Conservation (phyloP, 768 basidiomycete genomes). For the Macrocybe gigantea region DNA sequence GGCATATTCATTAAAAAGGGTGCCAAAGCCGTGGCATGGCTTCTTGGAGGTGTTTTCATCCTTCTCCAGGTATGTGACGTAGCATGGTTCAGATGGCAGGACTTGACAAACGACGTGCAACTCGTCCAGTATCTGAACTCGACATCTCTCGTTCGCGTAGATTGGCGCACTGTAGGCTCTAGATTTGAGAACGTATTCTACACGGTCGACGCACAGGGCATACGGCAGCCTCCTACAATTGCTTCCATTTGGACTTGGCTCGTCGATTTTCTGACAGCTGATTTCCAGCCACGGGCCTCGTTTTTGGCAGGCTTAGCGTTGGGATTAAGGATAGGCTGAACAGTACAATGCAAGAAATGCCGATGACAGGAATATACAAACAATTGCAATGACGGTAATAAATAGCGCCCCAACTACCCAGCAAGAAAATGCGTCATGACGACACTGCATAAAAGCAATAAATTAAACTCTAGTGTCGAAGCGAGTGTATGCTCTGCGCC, state of each 20-base stretch:
- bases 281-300: conserved; percentile 87
- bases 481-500: no score
- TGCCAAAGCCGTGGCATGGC: conserved; percentile 74
- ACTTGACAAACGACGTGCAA: not conserved
- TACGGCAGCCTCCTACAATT: conserved; percentile 56
- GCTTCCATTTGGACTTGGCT: conserved; percentile 60
- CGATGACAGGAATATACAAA: conserved; percentile 5
- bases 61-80: conserved; percentile 68
- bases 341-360: not conserved
- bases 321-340: conserved; percentile 76
- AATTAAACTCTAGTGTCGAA: no score
- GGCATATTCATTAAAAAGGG: conserved; percentile 96
- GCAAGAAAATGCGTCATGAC: not conserved
- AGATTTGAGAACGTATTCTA: conserved; percentile 75
- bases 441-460: no score
- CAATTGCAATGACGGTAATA: not conserved
- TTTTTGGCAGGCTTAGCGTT: conserved; percentile 81
- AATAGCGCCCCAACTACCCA: not conserved
- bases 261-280: conserved; percentile 81
- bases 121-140: conserved; percentile 70
- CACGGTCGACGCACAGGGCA: conserved; percentile 50
- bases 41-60: conserved; percentile 88
- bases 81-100: not conserved
- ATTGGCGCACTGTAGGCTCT: conserved; percentile 64
- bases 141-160: conserved; percentile 63